Conservation (phyloP, 495 filamentous ascomycete genomes). For the Cairneyella variabilis region DNA sequence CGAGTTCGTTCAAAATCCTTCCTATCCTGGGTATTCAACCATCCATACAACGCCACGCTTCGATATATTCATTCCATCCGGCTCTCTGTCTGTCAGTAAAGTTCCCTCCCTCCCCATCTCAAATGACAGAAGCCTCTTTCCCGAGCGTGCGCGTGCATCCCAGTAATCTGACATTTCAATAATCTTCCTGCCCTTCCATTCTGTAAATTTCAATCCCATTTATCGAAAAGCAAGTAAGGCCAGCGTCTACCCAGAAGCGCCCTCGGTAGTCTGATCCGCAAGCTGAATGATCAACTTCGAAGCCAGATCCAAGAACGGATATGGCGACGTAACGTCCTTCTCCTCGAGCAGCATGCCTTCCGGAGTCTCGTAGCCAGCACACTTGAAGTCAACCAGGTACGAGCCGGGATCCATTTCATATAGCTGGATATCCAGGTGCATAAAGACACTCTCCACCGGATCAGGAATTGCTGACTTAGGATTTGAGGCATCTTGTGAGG, state of each 20-base stretch:
- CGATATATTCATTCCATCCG: slow-evolving; percentile 2
- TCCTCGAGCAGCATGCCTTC: slow-evolving; percentile 57
- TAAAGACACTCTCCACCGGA: slow-evolving; percentile 58
- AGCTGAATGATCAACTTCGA: slow-evolving; percentile 71
- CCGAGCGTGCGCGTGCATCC: not conserved
- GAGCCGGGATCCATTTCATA: slow-evolving; percentile 92
- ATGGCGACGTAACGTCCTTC: slow-evolving; percentile 72
- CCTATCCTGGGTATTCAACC: slow-evolving; percentile 24
- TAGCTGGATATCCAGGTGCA: slow-evolving; percentile 93
- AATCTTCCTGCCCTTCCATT: not conserved
- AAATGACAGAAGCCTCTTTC: not conserved
- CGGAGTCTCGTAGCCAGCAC: slow-evolving; percentile 88
- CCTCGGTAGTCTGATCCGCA: slow-evolving; percentile 56
- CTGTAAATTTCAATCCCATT: not conserved
- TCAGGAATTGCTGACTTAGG: slow-evolving; percentile 27
- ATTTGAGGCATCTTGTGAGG: slow-evolving; percentile 24
- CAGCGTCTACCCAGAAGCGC: too few relatives aligned
- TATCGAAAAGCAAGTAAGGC: not conserved
- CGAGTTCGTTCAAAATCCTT: too few relatives aligned
- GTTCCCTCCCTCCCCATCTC: not conserved
- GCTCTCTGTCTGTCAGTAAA: not conserved
- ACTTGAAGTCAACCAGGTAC: slow-evolving; percentile 98
- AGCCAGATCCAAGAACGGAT: slow-evolving; percentile 75
- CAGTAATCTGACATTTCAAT: not conserved
- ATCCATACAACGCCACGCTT: slow-evolving; percentile 19